A percentile compares a stretch with the other conserved stretches of the same genome.
These are phyloP conservation scores for Xerocomus spinulosus DNA, from an alignment of 768 basidiomycete species.

Conservation along the genomic window DNA sequence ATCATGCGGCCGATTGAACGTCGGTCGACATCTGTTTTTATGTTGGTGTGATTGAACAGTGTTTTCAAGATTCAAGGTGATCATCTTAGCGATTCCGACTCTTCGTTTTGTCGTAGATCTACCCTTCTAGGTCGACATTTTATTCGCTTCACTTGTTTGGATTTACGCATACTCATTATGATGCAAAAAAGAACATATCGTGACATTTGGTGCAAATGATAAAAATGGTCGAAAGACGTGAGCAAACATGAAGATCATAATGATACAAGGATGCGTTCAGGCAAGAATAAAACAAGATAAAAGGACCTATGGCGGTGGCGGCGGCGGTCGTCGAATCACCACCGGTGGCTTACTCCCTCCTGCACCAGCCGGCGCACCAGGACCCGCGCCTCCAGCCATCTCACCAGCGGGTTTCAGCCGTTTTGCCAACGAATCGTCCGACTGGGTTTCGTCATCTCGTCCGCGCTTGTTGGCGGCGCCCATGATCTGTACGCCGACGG, in stretches of 20 bases:
- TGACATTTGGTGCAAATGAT: neutral
- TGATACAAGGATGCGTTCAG: slow-evolving; percentile 3
- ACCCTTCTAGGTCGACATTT: too few species aligned
- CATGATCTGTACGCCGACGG: slow-evolving; percentile 51
- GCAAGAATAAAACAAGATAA: neutral
- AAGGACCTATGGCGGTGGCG: slow-evolving; percentile 17
- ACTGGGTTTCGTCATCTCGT: slow-evolving; percentile 48
- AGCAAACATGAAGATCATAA: neutral
- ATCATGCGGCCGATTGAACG: too few species aligned
- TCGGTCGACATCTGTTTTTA: too few species aligned
- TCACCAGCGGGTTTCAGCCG: slow-evolving; percentile 53
- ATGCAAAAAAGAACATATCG: too few species aligned
- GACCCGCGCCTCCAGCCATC: neutral
- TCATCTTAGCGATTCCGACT: too few species aligned
- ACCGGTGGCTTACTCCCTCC: slow-evolving; percentile 33
- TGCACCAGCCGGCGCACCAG: neutral
- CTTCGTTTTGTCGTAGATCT: too few species aligned
- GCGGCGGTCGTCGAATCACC: slow-evolving; percentile 29
- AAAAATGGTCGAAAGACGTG: neutral
- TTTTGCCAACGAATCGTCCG: slow-evolving; percentile 62
- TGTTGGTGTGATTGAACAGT: too few species aligned
- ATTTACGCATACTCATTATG: too few species aligned
- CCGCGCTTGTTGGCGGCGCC: slow-evolving; percentile 64
- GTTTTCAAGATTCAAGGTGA: too few species aligned
- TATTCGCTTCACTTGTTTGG: too few species aligned